A percentile compares a stretch with the other conserved stretches of the same genome.
These are phyloP conservation scores for Rubroboletus pulcherrimus DNA, from an alignment of 768 basidiomycete genomes.

Conservation along the genomic window DNA sequence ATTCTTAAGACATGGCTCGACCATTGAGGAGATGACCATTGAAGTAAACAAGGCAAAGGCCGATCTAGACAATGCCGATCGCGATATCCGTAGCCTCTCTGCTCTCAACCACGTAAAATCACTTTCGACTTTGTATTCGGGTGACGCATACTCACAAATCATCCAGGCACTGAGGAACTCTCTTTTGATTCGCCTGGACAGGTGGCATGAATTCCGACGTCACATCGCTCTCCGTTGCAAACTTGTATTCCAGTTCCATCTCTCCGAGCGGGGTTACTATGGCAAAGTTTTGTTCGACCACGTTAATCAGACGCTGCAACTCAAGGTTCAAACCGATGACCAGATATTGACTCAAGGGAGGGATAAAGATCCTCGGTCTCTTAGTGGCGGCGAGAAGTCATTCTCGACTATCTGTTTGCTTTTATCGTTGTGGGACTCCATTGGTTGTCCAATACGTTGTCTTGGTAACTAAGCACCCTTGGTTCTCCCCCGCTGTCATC, in stretches of 20 bases:
- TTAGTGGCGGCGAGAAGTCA: slow-evolving; percentile 94
- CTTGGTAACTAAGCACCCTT: slow-evolving; percentile 50
- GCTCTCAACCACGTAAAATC: slow-evolving; percentile 60
- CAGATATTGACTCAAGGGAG: slow-evolving; percentile 59
- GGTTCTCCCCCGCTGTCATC: not conserved
- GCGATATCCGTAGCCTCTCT: slow-evolving; percentile 60
- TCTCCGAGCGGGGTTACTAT: slow-evolving; percentile 82
- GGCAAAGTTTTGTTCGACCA: slow-evolving; percentile 91
- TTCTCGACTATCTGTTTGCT: slow-evolving; percentile 94
- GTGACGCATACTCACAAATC: slow-evolving; percentile 6
- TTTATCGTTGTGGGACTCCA: slow-evolving; percentile 94
- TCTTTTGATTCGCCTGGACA: slow-evolving; percentile 56
- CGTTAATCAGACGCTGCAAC: slow-evolving; percentile 50
- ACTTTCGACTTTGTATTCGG: not conserved
- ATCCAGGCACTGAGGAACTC: slow-evolving; percentile 64
- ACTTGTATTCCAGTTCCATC: slow-evolving; percentile 74
- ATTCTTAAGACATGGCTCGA: slow-evolving; percentile 60
- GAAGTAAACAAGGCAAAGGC: slow-evolving; percentile 65
- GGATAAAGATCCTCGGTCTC: slow-evolving; percentile 81
- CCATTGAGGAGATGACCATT: slow-evolving; percentile 71
- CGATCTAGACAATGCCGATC: slow-evolving; percentile 55
- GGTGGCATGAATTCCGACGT: slow-evolving; percentile 86
- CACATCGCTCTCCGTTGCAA: slow-evolving; percentile 89
- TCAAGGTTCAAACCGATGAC: slow-evolving; percentile 85
- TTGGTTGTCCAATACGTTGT: slow-evolving; percentile 90